phyloP scores from a whole-genome alignment of 352 stramenopile genomes.

The Globisporangium perplexum region DNA sequence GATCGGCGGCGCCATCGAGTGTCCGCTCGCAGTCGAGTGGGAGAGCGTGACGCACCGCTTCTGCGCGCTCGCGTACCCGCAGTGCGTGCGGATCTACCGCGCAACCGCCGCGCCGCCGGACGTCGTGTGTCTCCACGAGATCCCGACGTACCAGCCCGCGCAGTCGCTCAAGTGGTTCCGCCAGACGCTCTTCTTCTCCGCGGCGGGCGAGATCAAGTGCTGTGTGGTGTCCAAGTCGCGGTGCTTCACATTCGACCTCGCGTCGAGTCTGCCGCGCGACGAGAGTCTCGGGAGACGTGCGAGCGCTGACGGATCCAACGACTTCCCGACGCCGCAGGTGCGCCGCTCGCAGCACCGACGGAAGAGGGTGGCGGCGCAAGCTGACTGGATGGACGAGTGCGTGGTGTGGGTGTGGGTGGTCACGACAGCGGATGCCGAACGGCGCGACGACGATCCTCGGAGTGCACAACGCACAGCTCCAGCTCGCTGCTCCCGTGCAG shows the following conservation, averaged over 20 bases:
- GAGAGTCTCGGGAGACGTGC: constrained; percentile 1
- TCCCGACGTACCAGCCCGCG: constrained; percentile 30
- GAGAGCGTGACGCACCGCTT: constrained; percentile 37
- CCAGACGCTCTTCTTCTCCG: constrained; percentile 63
- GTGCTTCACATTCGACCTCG: constrained; percentile 60
- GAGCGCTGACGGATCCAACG: constrained; percentile 17
- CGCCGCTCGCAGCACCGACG: background rate
- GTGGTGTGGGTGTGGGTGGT: background rate
- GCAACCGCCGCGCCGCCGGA: constrained; percentile 19
- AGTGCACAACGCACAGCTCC: constrained; percentile 41
- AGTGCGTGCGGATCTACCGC: constrained; percentile 41
- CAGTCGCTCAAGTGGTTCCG: constrained; percentile 58
- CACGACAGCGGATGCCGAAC: constrained; percentile 25
- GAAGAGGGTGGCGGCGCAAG: background rate
- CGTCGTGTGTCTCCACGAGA: constrained; percentile 47
- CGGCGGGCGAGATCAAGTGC: constrained; percentile 55
- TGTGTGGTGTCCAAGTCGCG: constrained; percentile 54
- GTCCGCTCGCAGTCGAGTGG: constrained; percentile 59
- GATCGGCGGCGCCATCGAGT: constrained; percentile 33
- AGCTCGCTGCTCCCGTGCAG: constrained; percentile 37
- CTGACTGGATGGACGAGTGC: background rate
- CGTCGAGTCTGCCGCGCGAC: constrained; percentile 21
- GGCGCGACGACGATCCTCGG: constrained; percentile 44
- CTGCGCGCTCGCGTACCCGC: constrained; percentile 53
- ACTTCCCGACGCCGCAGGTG: constrained; percentile 50